Evolutionary conservation across 768 basidiomycete species (phyloP).

Genomic region (Cytidiella melzeri): DNA sequence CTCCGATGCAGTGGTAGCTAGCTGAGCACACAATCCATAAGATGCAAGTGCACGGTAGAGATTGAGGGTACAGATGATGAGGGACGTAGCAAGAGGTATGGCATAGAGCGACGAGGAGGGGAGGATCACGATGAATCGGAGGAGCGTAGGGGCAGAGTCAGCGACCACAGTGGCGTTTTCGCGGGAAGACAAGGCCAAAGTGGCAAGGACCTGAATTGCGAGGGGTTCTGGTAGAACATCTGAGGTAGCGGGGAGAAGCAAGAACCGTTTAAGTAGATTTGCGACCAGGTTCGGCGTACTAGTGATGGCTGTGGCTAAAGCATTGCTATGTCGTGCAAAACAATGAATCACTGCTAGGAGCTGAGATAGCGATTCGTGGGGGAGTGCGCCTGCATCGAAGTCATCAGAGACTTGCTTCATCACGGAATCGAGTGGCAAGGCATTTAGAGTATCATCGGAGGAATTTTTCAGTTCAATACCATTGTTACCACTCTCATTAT

Average conservation of each 20-base stretch:
- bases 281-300: constrained; percentile 46
- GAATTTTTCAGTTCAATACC: constrained; percentile 41
- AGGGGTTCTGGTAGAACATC: constrained; percentile 34
- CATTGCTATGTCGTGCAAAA: constrained; percentile 53
- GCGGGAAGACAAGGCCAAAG: constrained; percentile 62
- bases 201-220: constrained; percentile 52
- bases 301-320: constrained; percentile 44
- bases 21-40: constrained; percentile 74
- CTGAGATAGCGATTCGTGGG: constrained; percentile 45
- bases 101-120: constrained; percentile 41
- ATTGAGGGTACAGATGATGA: constrained; percentile 52
- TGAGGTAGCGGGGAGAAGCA: constrained; percentile 43
- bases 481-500: constrained; percentile 25
- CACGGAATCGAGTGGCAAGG: constrained; percentile 37
- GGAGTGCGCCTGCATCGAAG: constrained; percentile 35
- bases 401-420: constrained; percentile 45
- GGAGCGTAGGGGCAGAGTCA: constrained; percentile 54
- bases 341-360: constrained; percentile 55
- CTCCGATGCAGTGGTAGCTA: constrained; percentile 56
- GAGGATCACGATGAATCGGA: constrained; percentile 63
- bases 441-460: constrained; percentile 22
- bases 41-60: constrained; percentile 61
- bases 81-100: constrained; percentile 30
- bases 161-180: constrained; percentile 52
- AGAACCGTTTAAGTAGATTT: constrained; percentile 47